Evolutionary conservation across 2,329 filamentous ascomycete genomes (phyloP).

Genomic region (Venturiaceae sp.): DNA sequence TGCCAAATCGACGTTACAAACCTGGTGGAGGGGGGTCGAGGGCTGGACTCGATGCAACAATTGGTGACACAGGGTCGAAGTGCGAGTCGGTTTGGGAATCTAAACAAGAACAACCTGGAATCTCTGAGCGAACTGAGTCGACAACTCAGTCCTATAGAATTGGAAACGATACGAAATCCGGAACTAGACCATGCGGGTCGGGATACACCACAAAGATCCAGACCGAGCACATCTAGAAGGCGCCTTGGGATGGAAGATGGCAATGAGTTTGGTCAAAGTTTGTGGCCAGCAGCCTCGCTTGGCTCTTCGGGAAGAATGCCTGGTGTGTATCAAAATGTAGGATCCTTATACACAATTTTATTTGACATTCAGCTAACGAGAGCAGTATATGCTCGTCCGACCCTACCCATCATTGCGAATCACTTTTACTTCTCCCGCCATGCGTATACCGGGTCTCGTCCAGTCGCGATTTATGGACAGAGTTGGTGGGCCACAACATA

Average conservation of each 20-base stretch:
- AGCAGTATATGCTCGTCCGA: slow-evolving; percentile 49
- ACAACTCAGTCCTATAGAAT: not conserved
- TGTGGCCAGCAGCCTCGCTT: slow-evolving; percentile 20
- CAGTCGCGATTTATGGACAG: slow-evolving; percentile 34
- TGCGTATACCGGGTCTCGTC: slow-evolving; percentile 58
- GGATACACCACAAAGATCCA: not conserved
- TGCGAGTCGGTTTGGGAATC: slow-evolving; percentile 15
- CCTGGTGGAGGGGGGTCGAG: slow-evolving; percentile 24
- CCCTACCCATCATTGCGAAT: slow-evolving; percentile 57
- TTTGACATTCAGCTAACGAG: not conserved
- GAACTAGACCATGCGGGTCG: not conserved
- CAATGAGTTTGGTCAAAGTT: slow-evolving; percentile 11
- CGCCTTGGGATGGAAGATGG: slow-evolving; percentile 21
- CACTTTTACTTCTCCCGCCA: slow-evolving; percentile 58
- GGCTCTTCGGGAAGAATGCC: slow-evolving; percentile 20
- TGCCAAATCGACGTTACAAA: slow-evolving; percentile 29
- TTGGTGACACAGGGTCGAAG: slow-evolving; percentile 21
- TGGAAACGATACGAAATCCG: not conserved
- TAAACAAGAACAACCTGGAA: slow-evolving; percentile 11
- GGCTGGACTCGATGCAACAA: slow-evolving; percentile 25
- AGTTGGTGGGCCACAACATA: slow-evolving; percentile 27
- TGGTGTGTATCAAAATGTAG: slow-evolving; percentile 25
- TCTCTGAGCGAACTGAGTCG: slow-evolving; percentile 1
- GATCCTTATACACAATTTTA: too few species aligned
- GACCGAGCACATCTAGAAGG: slow-evolving; percentile 5